Evolutionary conservation across 1,284 basidiomycete species (phyloP).

Genomic region (Cutaneotrichosporon sp.): DNA sequence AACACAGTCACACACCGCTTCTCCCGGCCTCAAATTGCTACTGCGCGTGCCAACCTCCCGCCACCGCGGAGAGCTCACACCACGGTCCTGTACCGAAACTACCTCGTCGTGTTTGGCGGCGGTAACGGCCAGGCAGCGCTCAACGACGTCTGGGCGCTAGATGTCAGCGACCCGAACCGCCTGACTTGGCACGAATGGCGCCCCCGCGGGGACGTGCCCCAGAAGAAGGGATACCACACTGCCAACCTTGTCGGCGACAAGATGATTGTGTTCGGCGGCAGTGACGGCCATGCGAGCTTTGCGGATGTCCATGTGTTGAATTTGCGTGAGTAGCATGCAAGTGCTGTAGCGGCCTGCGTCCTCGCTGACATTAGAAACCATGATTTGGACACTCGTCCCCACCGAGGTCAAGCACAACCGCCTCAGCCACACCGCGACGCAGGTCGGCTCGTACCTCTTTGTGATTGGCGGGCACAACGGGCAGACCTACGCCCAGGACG

Average conservation of each 20-base stretch:
- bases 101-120: slow-evolving; percentile 83
- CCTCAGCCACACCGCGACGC: slow-evolving; percentile 79
- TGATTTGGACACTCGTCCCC: slow-evolving; percentile 64
- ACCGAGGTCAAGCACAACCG: slow-evolving; percentile 60
- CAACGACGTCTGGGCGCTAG: slow-evolving; percentile 84
- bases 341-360: neutral
- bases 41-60: slow-evolving; percentile 49
- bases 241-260: slow-evolving; percentile 78
- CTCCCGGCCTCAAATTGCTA: slow-evolving; percentile 49
- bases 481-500: slow-evolving; percentile 67
- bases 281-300: slow-evolving; percentile 59
- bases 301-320: slow-evolving; percentile 82
- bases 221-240: slow-evolving; percentile 81
- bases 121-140: slow-evolving; percentile 83
- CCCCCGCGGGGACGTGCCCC: slow-evolving; percentile 45
- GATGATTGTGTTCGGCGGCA: slow-evolving; percentile 49
- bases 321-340: slow-evolving; percentile 59
- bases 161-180: slow-evolving; percentile 49
- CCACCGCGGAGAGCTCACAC: slow-evolving; percentile 79
- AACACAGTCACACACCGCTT: slow-evolving; percentile 71
- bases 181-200: slow-evolving; percentile 54
- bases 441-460: slow-evolving; percentile 89
- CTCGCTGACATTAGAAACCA: slow-evolving; percentile 54
- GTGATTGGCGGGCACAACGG: slow-evolving; percentile 84
- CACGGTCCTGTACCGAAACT: slow-evolving; percentile 66